Conservation (phyloP, 2,329 filamentous ascomycete genomes). For the Apiospora marii region DNA sequence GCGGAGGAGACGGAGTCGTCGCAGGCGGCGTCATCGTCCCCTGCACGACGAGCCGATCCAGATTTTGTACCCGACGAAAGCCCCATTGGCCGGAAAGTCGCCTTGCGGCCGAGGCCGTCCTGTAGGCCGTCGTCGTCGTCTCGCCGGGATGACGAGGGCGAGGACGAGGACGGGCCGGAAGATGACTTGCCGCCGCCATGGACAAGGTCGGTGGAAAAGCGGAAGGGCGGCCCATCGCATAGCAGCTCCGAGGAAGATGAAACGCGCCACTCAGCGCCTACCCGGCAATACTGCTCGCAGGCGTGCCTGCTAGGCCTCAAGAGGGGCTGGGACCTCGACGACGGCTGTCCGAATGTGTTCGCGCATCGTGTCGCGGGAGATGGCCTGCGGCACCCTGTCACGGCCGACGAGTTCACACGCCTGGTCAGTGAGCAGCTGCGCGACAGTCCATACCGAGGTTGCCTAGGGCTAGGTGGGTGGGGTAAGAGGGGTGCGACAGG, state of each 20-base stretch:
- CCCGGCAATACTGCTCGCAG: constrained; percentile 34
- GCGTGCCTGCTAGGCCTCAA: too few relatives aligned
- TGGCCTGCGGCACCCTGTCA: not conserved
- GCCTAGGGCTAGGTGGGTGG: not conserved
- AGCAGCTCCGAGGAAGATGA: too few relatives aligned
- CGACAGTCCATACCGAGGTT: not conserved
- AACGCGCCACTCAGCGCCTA: constrained; percentile 28
- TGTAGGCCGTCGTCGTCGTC: constrained; percentile 22
- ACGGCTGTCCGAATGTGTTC: too few relatives aligned
- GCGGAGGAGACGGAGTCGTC: constrained; percentile 15
- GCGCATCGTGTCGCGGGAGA: too few relatives aligned
- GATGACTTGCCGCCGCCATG: too few relatives aligned
- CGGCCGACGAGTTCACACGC: not conserved
- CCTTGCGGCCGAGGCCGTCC: constrained; percentile 26
- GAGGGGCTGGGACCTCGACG: too few relatives aligned
- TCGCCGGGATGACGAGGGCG: constrained; percentile 22
- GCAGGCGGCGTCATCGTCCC: constrained; percentile 23
- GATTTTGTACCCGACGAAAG: constrained; percentile 23
- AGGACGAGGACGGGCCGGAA: too few relatives aligned
- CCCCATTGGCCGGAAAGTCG: constrained; percentile 16
- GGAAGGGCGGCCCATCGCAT: too few relatives aligned
- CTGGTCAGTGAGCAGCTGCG: not conserved
- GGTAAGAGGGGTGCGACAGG: too few relatives aligned
- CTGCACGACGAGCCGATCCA: constrained; percentile 22
- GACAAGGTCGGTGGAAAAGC: too few relatives aligned